Base-by-base conservation (phyloP, 805 yeast species). In the Saturnispora serradocipensis region DNA sequence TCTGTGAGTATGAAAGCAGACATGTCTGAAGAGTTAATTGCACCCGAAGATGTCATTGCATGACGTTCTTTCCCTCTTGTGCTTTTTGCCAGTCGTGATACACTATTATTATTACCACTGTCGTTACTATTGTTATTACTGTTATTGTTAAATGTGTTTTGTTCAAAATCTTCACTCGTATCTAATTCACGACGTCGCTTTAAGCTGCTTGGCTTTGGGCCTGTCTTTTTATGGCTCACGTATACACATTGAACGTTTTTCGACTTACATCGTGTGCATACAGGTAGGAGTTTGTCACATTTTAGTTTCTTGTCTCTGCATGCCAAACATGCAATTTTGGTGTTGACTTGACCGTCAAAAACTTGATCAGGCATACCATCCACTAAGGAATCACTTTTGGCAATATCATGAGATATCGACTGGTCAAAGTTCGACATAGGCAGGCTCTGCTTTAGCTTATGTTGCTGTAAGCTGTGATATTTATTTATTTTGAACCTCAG, bases 221-320 rank as follows among this genome's bases (percentile, higher is more conserved):
- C 70, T 9, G 67, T 65, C 51, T 66, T 66, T 46, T 53, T 59
- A 45, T 59, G 69, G 7, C 58, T 52, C 1, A 62, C 40, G 44
- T 66, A 66, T 3, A 58, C 50, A 45, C 70, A 66, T 11, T 48
- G 53, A 6, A 47, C 11, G 1, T 56, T 45, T 45, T 56, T 62
- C 6, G 49, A 8, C 2, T 30, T 20, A 49, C 70, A 66, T 28
- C 65, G 55, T 3, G 58, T 18, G 45, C 70, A 66, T 5, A 24
- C 25, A 1, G 70, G 69, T 8, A 43, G 28, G 6, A 32, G 20
- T 48, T 61, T 66, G 34, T 64, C 67, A 50, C 72, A 67, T 49
- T 60, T 63, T 13, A 66, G 56, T 49, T 67, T 65, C 52, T 59
- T 62, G 27, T 56, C 57, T 3, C 71, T 56, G 45, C 72, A 67